phyloP scores from a whole-genome alignment of 164 flowering plant species.

The Tetracentron sinense region DNA sequence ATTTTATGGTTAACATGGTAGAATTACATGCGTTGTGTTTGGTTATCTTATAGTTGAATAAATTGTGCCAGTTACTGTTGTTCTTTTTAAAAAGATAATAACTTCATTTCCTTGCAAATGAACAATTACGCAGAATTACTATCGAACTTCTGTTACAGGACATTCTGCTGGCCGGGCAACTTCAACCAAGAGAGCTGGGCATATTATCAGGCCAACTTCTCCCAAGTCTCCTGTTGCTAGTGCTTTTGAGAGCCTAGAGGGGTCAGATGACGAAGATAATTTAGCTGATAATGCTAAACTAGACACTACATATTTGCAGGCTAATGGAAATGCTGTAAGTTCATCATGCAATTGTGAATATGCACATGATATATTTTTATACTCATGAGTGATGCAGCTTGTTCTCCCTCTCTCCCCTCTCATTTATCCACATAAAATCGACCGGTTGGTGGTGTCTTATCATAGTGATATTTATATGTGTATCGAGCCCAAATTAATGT shows the following conservation, averaged over 20 bases:
- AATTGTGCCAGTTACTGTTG: background rate
- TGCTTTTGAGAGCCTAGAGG: conserved; percentile 85
- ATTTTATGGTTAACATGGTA: too few relatives aligned
- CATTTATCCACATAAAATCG: too few relatives aligned
- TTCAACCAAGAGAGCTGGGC: conserved; percentile 49
- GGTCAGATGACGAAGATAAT: conserved; percentile 89
- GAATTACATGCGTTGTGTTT: background rate
- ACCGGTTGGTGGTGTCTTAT: background rate
- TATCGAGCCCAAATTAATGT: too few relatives aligned
- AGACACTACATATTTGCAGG: conserved; percentile 50
- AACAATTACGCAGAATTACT: background rate
- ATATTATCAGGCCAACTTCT: conserved; percentile 60
- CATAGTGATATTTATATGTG: too few relatives aligned
- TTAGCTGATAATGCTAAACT: conserved; percentile 52
- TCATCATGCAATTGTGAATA: background rate
- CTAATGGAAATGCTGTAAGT: conserved; percentile 78
- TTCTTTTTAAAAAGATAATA: background rate
- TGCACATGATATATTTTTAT: too few relatives aligned
- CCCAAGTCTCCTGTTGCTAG: conserved; percentile 97
- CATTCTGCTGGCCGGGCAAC: conserved; percentile 37
- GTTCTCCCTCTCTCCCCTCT: too few relatives aligned
- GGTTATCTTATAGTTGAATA: background rate
- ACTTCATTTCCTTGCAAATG: background rate
- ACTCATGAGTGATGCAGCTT: too few relatives aligned
- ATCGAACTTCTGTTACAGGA: conserved; percentile 33